A percentile compares a stretch with the other conserved stretches of the same genome.
phyloP scores from a whole-genome alignment of 306 rosid species.

The Mucuna pruriens region DNA sequence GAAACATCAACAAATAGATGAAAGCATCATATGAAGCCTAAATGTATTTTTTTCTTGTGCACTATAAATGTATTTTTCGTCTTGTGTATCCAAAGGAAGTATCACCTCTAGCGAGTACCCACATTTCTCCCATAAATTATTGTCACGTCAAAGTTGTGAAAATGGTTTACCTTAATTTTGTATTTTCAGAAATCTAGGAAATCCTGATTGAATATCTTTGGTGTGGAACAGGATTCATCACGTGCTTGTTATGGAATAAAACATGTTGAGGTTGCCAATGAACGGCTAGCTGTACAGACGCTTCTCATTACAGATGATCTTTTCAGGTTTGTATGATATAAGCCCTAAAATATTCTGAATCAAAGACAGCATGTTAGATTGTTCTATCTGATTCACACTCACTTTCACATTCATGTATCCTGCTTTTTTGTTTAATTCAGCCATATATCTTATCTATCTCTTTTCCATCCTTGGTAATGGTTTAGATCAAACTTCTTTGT shows the following conservation, averaged over 20 bases:
- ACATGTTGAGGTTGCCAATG: slow-evolving; percentile 97
- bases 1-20: neutral
- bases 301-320: slow-evolving; percentile 88
- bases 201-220: slow-evolving; percentile 33
- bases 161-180: slow-evolving; percentile 13
- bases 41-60: neutral
- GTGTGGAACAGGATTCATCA: slow-evolving; percentile 64
- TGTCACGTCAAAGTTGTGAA: slow-evolving; percentile 10
- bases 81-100: neutral
- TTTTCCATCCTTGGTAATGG: slow-evolving; percentile 7
- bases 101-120: neutral
- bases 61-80: neutral
- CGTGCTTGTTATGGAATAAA: slow-evolving; percentile 96
- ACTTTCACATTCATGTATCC: slow-evolving; percentile 21
- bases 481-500: slow-evolving; percentile 8
- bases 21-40: neutral
- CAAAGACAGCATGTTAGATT: neutral
- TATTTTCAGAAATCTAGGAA: slow-evolving; percentile 34
- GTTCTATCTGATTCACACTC: slow-evolving; percentile 6
- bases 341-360: slow-evolving; percentile 7
- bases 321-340: slow-evolving; percentile 68
- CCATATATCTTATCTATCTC: neutral
- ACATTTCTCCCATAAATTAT: neutral
- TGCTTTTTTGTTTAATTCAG: slow-evolving; percentile 14
- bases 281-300: slow-evolving; percentile 88